Percentiles rank a stretch among this genome's conserved stretches.
These are phyloP conservation scores for Podospora fimiseda DNA, from an alignment of 495 filamentous ascomycete species.

Conservation along the genomic window DNA sequence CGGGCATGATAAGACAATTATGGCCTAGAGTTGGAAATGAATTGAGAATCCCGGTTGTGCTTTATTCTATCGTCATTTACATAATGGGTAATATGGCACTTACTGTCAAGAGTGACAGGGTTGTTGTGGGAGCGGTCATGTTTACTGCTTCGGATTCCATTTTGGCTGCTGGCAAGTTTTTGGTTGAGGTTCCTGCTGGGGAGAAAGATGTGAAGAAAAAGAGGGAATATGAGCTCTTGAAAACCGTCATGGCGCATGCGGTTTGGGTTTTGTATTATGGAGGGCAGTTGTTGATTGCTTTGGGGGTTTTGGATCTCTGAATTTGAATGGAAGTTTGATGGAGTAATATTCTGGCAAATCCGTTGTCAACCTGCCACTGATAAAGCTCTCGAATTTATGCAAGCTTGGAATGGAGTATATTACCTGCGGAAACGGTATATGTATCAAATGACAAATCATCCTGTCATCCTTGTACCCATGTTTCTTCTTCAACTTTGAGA, in stretches of 20 bases:
- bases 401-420: too few relatives aligned
- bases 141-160: constrained; percentile 24
- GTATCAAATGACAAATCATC: too few relatives aligned
- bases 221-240: too few relatives aligned
- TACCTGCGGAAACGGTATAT: too few relatives aligned
- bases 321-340: too few relatives aligned
- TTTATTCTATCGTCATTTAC: constrained; percentile 48
- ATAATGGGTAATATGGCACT: constrained; percentile 23
- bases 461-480: too few relatives aligned
- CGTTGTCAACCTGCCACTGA: too few relatives aligned
- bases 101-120: constrained; percentile 9
- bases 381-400: too few relatives aligned
- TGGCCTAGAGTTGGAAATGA: constrained; percentile 21
- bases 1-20: constrained; percentile 14
- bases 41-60: constrained; percentile 44
- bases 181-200: constrained; percentile 11
- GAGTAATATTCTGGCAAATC: too few relatives aligned
- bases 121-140: constrained; percentile 18
- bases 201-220: too few relatives aligned
- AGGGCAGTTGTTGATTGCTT: constrained; percentile 25
- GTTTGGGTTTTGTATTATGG: constrained; percentile 28
- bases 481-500: too few relatives aligned
- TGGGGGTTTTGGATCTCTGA: too few relatives aligned
- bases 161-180: constrained; percentile 20
- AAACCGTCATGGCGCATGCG: constrained; percentile 21